Evolutionary conservation across 208 protist genomes (phyloP).

Genomic region (Trypanosoma lewisi): DNA sequence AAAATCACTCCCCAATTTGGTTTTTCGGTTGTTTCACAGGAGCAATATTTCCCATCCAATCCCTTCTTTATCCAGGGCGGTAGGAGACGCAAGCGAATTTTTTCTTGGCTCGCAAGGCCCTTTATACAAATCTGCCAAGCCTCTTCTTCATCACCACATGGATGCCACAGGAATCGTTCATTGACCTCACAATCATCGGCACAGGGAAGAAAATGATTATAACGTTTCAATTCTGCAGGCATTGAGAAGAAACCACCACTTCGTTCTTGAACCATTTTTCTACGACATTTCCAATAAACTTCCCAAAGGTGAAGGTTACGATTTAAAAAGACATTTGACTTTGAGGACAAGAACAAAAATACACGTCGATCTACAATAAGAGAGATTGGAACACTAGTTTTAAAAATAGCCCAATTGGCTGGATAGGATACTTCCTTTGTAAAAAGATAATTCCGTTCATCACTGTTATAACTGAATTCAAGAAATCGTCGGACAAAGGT

Average conservation of each 20-base stretch:
- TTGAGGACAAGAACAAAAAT: conserved; percentile 21
- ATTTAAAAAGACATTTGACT: conserved; percentile 42
- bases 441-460: conserved; percentile 42
- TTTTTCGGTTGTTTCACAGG: not conserved
- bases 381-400: conserved; percentile 30
- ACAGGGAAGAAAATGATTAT: conserved; percentile 36
- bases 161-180: conserved; percentile 61
- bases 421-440: conserved; percentile 48
- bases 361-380: conserved; percentile 31
- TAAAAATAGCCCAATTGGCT: conserved; percentile 37
- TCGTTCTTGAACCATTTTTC: conserved; percentile 37
- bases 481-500: conserved; percentile 57
- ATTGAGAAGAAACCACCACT: conserved; percentile 33
- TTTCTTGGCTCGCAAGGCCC: conserved; percentile 17
- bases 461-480: conserved; percentile 32
- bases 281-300: conserved; percentile 52
- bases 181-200: conserved; percentile 65
- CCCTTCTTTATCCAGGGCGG: conserved; percentile 16
- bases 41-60: not conserved
- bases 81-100: conserved; percentile 7
- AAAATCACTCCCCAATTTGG: conserved; percentile 47
- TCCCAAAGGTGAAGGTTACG: conserved; percentile 59
- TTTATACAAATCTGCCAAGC: conserved; percentile 53
- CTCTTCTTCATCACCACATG: conserved; percentile 46
- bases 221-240: conserved; percentile 28